These are phyloP conservation scores for Dimargaris cristalligena DNA, from an alignment of 192 early-diverging fungal species.

Conservation along the genomic window DNA sequence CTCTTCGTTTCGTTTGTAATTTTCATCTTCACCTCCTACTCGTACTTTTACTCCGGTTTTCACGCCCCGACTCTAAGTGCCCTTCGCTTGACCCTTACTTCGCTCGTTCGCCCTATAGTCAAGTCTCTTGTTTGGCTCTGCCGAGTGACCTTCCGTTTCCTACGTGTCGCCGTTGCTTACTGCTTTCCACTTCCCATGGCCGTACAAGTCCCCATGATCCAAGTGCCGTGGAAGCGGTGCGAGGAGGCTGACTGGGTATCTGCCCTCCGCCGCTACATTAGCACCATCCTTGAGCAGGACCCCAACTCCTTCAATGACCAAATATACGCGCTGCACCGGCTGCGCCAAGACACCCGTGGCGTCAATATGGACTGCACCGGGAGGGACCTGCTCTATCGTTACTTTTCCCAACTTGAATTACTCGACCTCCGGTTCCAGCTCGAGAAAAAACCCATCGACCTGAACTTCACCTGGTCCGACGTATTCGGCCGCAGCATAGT, in stretches of 20 bases:
- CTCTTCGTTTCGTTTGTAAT: too few species aligned
- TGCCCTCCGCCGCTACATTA: constrained; percentile 75
- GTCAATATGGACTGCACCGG: constrained; percentile 88
- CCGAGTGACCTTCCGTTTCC: too few species aligned
- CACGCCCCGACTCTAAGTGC: too few species aligned
- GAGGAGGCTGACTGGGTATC: constrained; percentile 82
- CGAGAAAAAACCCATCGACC: constrained; percentile 79
- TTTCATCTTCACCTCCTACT: too few species aligned
- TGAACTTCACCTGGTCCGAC: constrained; percentile 88
- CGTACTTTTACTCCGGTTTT: too few species aligned
- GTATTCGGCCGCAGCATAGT: constrained; percentile 64
- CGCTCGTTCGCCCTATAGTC: too few species aligned
- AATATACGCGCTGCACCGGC: constrained; percentile 68
- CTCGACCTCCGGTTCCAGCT: constrained; percentile 86
- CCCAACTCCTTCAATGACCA: constrained; percentile 76
- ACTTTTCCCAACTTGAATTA: constrained; percentile 91
- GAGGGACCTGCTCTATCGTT: constrained; percentile 85
- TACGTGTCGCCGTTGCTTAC: too few species aligned
- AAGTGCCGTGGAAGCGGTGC: constrained; percentile 65
- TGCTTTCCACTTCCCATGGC: not conserved
- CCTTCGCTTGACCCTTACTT: too few species aligned
- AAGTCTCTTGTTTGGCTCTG: too few species aligned
- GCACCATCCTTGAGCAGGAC: constrained; percentile 73
- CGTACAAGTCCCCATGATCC: constrained; percentile 6
- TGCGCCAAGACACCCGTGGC: constrained; percentile 90